phyloP scores from a whole-genome alignment of 257 asterid genomes.

The Salvia miltiorrhiza region DNA sequence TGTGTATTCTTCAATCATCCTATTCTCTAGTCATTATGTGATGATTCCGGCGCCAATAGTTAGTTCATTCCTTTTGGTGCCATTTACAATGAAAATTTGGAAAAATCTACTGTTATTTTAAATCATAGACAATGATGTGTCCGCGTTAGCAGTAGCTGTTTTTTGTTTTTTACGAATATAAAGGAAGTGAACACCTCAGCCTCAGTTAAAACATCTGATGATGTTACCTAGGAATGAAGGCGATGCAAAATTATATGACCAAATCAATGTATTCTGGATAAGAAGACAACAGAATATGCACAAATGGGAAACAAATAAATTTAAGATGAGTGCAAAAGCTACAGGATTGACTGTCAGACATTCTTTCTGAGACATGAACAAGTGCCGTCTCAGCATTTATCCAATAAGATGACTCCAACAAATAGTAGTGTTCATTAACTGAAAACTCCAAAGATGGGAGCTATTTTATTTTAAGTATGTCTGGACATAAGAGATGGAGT shows the following conservation, averaged over 20 bases:
- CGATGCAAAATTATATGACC: too few species aligned
- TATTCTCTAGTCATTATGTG: background rate
- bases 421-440: too few species aligned
- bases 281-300: background rate
- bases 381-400: too few species aligned
- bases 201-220: background rate
- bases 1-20: background rate
- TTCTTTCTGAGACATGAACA: background rate
- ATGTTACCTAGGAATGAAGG: conserved; percentile 2
- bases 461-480: too few species aligned
- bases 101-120: background rate
- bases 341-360: background rate
- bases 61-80: background rate
- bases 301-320: background rate
- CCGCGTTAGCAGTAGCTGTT: background rate
- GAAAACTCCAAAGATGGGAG: too few species aligned
- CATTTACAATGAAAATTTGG: background rate
- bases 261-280: background rate
- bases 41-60: background rate
- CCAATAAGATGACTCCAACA: too few species aligned
- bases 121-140: background rate
- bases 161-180: background rate
- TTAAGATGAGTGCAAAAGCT: background rate
- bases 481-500: too few species aligned
- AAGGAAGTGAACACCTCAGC: background rate